These are phyloP conservation scores for Xylariaceae sp. DNA, from an alignment of 2,329 filamentous ascomycete species.

Conservation along the genomic window DNA sequence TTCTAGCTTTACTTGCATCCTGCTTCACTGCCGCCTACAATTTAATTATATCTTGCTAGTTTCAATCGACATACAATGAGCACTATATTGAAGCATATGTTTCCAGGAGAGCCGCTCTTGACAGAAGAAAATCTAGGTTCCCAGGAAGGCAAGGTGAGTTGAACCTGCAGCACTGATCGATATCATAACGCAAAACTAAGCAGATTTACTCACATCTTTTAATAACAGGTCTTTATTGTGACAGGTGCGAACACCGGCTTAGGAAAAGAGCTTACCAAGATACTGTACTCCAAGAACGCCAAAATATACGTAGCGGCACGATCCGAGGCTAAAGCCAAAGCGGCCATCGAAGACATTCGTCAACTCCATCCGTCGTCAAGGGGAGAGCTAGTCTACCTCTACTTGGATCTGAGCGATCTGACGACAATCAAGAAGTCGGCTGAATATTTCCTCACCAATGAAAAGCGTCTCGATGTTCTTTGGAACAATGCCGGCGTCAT, in stretches of 20 bases:
- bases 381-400: conserved; percentile 45
- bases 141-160: conserved; percentile 16
- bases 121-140: conserved; percentile 3
- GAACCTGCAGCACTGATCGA: not conserved
- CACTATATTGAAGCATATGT: conserved; percentile 5
- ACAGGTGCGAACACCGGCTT: conserved; percentile 20
- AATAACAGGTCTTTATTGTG: conserved; percentile 24
- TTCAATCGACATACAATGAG: not conserved
- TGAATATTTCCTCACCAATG: conserved; percentile 43
- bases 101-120: not conserved
- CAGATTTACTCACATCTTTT: not conserved
- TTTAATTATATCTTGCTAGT: not conserved
- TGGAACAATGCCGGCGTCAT: conserved; percentile 49
- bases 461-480: conserved; percentile 47
- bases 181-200: not conserved
- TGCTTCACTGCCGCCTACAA: too few species aligned
- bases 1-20: not conserved
- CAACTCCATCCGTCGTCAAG: conserved; percentile 33
- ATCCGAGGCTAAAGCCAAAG: conserved; percentile 16
- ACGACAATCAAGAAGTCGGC: conserved; percentile 46
- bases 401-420: conserved; percentile 48
- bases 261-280: conserved; percentile 19
- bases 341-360: conserved; percentile 37
- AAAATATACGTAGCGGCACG: conserved; percentile 20
- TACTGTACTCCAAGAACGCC: conserved; percentile 24